phyloP scores from a whole-genome alignment of 1,284 basidiomycete genomes.

The Cryptococcus sp. region DNA sequence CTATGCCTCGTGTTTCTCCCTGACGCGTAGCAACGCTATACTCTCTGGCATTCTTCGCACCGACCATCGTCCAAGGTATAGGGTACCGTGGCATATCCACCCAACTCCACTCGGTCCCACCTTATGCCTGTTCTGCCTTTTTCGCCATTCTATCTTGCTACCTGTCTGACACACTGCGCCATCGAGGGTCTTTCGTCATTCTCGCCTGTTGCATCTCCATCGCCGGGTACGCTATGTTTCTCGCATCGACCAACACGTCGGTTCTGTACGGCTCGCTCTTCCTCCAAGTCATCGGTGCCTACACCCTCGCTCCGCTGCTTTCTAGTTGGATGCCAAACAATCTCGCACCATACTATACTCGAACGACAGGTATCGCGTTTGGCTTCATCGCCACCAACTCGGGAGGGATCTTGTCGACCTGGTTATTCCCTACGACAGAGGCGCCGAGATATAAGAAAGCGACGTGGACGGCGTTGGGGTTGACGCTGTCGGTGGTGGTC shows the following conservation, averaged over 20 bases:
- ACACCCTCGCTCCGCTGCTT: constrained; percentile 28
- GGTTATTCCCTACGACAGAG: constrained; percentile 52
- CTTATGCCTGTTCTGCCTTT: constrained; percentile 53
- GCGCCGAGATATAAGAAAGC: constrained; percentile 50
- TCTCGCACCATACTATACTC: constrained; percentile 53
- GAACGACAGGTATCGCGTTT: constrained; percentile 55
- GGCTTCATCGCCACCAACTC: constrained; percentile 55
- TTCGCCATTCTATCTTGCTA: constrained; percentile 52
- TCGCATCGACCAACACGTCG: constrained; percentile 21
- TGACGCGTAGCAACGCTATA: too few relatives aligned
- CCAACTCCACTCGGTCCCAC: constrained; percentile 56
- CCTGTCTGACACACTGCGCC: constrained; percentile 53
- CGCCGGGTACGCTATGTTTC: constrained; percentile 38
- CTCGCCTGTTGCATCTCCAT: constrained; percentile 22
- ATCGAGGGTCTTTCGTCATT: constrained; percentile 47
- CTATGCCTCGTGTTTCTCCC: too few relatives aligned
- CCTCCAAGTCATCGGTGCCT: constrained; percentile 40
- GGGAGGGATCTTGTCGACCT: constrained; percentile 57
- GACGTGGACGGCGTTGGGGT: constrained; percentile 29
- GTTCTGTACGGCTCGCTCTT: constrained; percentile 40
- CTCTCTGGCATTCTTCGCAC: too few relatives aligned
- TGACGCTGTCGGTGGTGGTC: constrained; percentile 14
- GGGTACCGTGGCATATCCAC: too few relatives aligned
- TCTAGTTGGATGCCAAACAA: constrained; percentile 53
- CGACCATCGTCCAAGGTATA: too few relatives aligned